Percentiles rank a stretch among this genome's conserved stretches.
These are phyloP conservation scores for Ogataea glucozyma DNA, from an alignment of 805 yeast species.

Conservation along the genomic window DNA sequence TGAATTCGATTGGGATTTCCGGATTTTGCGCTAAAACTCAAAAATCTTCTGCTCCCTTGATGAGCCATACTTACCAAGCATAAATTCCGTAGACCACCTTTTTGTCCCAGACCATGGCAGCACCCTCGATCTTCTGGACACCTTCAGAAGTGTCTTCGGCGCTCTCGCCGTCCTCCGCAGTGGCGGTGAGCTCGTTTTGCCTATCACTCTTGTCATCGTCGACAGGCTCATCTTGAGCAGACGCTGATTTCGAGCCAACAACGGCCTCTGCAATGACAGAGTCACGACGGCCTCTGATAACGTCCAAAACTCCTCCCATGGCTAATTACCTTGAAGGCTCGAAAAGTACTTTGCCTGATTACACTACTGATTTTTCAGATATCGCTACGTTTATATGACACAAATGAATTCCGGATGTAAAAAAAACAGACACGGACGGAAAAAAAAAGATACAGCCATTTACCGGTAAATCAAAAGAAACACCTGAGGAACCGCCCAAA, in stretches of 20 bases:
- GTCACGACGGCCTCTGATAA: conserved; percentile 3
- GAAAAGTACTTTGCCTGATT: too few relatives aligned
- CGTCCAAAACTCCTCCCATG: conserved; percentile 5
- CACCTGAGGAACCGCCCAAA: too few relatives aligned
- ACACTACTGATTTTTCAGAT: too few relatives aligned
- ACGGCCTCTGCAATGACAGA: neutral
- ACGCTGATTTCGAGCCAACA: neutral
- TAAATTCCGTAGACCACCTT: conserved; percentile 30
- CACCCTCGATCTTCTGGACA: conserved; percentile 34
- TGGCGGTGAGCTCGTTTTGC: neutral
- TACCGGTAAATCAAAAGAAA: too few relatives aligned
- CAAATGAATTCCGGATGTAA: neutral
- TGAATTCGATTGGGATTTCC: too few relatives aligned
- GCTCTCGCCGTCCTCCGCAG: neutral
- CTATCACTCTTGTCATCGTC: too few relatives aligned
- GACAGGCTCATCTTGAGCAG: neutral
- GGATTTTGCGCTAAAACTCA: too few relatives aligned
- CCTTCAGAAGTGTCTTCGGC: conserved; percentile 28
- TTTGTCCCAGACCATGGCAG: conserved; percentile 35
- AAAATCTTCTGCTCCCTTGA: neutral
- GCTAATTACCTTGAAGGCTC: neutral
- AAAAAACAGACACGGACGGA: too few relatives aligned
- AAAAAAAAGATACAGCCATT: too few relatives aligned
- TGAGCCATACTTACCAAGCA: conserved; percentile 14
- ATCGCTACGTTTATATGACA: too few relatives aligned